phyloP scores from a whole-genome alignment of 306 rosid species.

The Coriaria nepalensis region DNA sequence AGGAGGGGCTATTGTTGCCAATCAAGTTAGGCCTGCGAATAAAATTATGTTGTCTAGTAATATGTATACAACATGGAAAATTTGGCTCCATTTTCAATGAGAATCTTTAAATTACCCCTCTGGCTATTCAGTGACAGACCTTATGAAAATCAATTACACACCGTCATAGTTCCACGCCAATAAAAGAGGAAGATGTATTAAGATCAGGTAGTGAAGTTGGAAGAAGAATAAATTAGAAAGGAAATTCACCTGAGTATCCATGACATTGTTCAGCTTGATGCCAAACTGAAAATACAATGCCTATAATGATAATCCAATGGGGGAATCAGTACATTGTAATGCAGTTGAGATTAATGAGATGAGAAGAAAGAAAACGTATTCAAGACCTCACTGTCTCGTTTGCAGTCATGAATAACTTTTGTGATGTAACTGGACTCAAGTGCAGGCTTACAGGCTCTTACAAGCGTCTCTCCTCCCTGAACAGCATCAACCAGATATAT shows the following conservation, averaged over 20 bases:
- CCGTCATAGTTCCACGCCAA: too few species aligned
- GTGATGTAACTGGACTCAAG: slow-evolving; percentile 82
- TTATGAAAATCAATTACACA: too few species aligned
- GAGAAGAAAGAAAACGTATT: slow-evolving; percentile 16
- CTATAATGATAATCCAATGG: slow-evolving; percentile 31
- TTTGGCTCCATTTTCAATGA: too few species aligned
- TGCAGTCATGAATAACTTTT: slow-evolving; percentile 98
- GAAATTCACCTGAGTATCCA: slow-evolving; percentile 89
- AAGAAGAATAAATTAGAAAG: not conserved
- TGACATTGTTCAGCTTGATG: slow-evolving; percentile 91
- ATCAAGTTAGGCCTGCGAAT: too few species aligned
- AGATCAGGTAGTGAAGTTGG: too few species aligned
- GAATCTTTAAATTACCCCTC: too few species aligned
- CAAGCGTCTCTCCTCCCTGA: slow-evolving; percentile 68
- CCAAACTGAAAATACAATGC: slow-evolving; percentile 93
- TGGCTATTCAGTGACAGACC: too few species aligned
- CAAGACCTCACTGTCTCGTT: slow-evolving; percentile 94
- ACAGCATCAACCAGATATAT: slow-evolving; percentile 88
- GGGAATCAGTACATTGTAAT: too few species aligned
- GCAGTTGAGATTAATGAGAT: not conserved
- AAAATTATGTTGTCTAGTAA: too few species aligned
- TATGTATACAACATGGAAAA: too few species aligned
- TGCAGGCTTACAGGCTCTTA: slow-evolving; percentile 92
- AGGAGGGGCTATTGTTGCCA: too few species aligned
- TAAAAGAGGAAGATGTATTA: too few species aligned